Base-by-base conservation (phyloP, 768 basidiomycete species). In the Mycena vulgaris region DNA sequence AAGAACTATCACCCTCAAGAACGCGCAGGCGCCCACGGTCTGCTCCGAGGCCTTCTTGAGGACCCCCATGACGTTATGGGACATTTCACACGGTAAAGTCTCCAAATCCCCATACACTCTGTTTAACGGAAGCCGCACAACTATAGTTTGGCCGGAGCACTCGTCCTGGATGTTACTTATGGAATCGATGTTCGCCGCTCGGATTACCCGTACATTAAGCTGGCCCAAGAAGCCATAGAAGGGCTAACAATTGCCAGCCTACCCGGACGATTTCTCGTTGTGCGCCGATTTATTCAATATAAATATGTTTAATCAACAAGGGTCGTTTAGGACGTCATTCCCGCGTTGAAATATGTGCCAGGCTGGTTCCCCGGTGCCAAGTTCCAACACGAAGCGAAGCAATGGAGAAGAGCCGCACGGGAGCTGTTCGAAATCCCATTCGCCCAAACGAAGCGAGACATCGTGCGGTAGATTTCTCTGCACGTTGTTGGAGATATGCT, bases 251-350 rank as follows among this genome's bases (percentile, higher is more conserved):
- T 69, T 51, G 78, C 78, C 0, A 72, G 67, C 17, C 66, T 75
- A 14, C 78, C 80, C 0, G 82, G 81, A 8, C 74, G 74, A 16
- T 81, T 78, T 40, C 70, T 82, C 7, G 79, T 81, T 1, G 71
- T 68, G 76, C 77, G 61, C 5, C n/a, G 17, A 45, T n/a, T 5
- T 21, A 4, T 5, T 45, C 21, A 5, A 5, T n/a, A n/a, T n/a
- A 37, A 37, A n/a, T n/a, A 45, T 5, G 21, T 45, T 45, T 21
- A 45, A n/a, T n/a, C n/a, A n/a, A n/a, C n/a, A n/a, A n/a, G n/a
- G 2, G 21, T 5, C 42, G 42, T n/a, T 6, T 5, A 45, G 42
- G 42, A 45, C 42, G 19, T n/a, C 21, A 45, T 45, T 5, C 42
- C 42, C 21, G n/a, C n/a, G 4, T 13, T 45, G 42, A 45, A 45